These are phyloP conservation scores for Candida albicans DNA, from an alignment of 1,139 yeast species.

Conservation along the genomic window DNA sequence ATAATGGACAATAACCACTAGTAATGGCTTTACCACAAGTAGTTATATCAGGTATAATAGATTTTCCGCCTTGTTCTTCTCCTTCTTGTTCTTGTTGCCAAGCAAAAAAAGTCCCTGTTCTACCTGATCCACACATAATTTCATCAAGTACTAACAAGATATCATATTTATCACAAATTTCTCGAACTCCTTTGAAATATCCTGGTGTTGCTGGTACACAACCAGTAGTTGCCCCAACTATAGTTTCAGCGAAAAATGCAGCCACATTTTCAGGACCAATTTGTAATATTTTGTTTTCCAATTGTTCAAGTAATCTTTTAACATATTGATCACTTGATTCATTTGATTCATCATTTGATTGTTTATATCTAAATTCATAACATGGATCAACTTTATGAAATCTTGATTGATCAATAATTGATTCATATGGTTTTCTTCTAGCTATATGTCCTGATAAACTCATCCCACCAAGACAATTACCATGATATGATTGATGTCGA, in stretches of 20 bases:
- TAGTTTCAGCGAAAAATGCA: constrained; percentile 54
- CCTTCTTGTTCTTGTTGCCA: constrained; percentile 19
- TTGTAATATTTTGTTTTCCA: constrained; percentile 18
- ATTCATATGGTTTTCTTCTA: constrained; percentile 17
- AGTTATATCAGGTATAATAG: constrained; percentile 18
- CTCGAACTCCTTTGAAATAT: constrained; percentile 54
- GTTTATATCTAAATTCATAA: constrained; percentile 10
- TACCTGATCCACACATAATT: constrained; percentile 68
- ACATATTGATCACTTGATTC: constrained; percentile 17
- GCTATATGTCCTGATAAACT: constrained; percentile 17
- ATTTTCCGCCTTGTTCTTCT: constrained; percentile 18
- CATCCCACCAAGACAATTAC: constrained; percentile 20
- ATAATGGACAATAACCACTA: constrained; percentile 20
- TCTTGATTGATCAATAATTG: constrained; percentile 11
- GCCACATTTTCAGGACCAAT: constrained; percentile 41
- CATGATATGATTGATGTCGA: constrained; percentile 22
- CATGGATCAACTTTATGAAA: constrained; percentile 18
- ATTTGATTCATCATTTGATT: no score
- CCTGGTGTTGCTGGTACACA: constrained; percentile 58
- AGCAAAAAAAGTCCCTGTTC: constrained; percentile 27
- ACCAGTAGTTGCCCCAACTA: constrained; percentile 60
- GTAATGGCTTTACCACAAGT: constrained; percentile 20
- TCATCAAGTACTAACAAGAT: constrained; percentile 59
- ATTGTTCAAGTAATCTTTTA: constrained; percentile 15
- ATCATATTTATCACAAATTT: constrained; percentile 58